Conservation (phyloP, 2,329 filamentous ascomycete genomes). For the Trichoderma citrinoviride region DNA sequence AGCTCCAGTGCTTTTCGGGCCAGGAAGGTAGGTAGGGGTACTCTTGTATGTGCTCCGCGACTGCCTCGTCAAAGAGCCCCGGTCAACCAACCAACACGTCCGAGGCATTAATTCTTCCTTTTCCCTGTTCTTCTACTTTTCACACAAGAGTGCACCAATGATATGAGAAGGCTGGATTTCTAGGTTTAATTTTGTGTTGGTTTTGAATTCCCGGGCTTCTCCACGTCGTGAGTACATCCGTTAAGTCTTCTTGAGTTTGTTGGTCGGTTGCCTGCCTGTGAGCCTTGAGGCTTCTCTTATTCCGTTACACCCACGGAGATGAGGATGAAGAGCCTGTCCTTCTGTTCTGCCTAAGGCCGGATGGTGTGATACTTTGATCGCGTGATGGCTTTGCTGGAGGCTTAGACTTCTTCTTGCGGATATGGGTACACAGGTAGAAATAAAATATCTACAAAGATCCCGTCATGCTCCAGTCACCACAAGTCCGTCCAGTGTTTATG, state of each 20-base stretch:
- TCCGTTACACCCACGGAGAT: neutral
- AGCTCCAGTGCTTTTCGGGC: neutral
- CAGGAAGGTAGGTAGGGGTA: no score
- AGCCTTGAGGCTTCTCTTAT: neutral
- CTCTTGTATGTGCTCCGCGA: neutral
- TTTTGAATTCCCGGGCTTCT: no score
- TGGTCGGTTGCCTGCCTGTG: neutral
- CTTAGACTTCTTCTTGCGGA: no score
- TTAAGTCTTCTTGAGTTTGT: neutral
- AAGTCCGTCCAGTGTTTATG: neutral
- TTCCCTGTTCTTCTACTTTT: no score
- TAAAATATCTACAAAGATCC: no score
- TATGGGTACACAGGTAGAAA: no score
- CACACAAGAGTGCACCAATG: no score
- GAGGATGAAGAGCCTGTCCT: neutral
- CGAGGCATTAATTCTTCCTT: neutral
- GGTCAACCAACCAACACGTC: neutral
- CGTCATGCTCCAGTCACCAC: no score
- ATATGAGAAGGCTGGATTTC: no score
- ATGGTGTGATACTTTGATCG: neutral
- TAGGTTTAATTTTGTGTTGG: no score
- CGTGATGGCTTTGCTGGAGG: no score
- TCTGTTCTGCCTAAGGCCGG: neutral
- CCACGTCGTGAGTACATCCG: no score
- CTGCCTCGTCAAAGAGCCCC: neutral